Evolutionary conservation across 2,329 filamentous ascomycete genomes (phyloP), one percentile per base, ranked within the genome.

Genomic region (Aureobasidium melanogenum): DNA sequence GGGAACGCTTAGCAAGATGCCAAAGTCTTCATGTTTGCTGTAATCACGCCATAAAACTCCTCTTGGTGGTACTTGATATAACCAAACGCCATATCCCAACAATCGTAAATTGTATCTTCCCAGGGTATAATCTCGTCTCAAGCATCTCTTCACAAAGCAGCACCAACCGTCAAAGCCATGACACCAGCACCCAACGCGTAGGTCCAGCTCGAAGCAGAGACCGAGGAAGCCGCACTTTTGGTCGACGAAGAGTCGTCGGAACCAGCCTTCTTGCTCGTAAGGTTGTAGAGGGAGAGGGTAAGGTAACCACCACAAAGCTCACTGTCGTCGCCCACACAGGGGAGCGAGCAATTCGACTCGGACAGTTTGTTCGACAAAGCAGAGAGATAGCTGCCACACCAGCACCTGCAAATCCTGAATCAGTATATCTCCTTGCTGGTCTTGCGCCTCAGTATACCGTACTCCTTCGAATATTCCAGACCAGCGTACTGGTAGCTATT

Each of bases 251-350:
- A 36, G 14, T 36, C 36, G 9, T 46, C 34, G 9, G 57, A 47
- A 2, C 47, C 26, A 26, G 51, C 28, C 14, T 59, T 48, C 24
- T 61, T 58, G 30, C 47, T 52, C 14, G 69, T 71, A 10, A 67
- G 56, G 56, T 71, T 71, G 59, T 71, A 72, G 12, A 71, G 60
- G 2, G 67, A 68, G 10, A 72, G 39, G 4, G 69, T 64, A 62
- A 84, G 67, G 6, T 73, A 66, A 1, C 83, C 84, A 19, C 84
- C 84, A 63, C 84, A 87, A 2, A 79, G 73, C 52, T 80, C 75
- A 1, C 71, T 74, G 17, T 71, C 70, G 67, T 83, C 79, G 1
- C 82, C 84, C 48, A 80, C 77, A 65, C 84, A 86, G 0, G 80
- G 71, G 34, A 79, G 75, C 61, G 79, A 71, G 70, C 84, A 86